phyloP scores from a whole-genome alignment of 805 yeast species.

The Kodamaea leandrae region DNA sequence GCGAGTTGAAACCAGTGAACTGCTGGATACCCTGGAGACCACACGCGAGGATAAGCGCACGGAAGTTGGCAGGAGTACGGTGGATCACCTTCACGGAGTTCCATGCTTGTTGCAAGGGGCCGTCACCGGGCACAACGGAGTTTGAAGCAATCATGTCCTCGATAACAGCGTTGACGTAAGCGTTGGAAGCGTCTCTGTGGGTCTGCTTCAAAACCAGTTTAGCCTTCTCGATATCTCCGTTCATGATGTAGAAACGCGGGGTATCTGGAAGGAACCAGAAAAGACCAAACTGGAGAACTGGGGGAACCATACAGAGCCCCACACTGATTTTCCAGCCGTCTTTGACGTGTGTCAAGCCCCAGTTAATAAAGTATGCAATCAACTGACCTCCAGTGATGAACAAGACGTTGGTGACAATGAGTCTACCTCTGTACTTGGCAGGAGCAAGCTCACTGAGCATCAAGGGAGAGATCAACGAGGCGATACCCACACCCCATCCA shows the following conservation, averaged over 20 bases:
- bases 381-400: constrained; percentile 95
- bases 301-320: constrained; percentile 87
- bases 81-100: constrained; percentile 65
- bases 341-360: constrained; percentile 67
- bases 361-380: constrained; percentile 90
- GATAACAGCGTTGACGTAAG: constrained; percentile 63
- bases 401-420: constrained; percentile 82
- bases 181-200: constrained; percentile 61
- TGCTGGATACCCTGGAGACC: constrained; percentile 96
- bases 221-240: constrained; percentile 65
- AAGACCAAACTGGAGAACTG: constrained; percentile 69
- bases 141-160: constrained; percentile 55
- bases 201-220: constrained; percentile 59
- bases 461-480: constrained; percentile 90
- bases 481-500: constrained; percentile 97
- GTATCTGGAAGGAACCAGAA: constrained; percentile 92
- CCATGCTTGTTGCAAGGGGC: constrained; percentile 49
- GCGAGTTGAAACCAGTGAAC: constrained; percentile 93
- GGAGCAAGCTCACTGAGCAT: constrained; percentile 94
- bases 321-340: constrained; percentile 95
- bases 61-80: constrained; percentile 69
- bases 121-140: constrained; percentile 40
- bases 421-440: constrained; percentile 82
- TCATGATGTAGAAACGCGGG: constrained; percentile 83
- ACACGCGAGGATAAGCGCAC: constrained; percentile 88